A percentile compares a stretch with the other conserved stretches of the same genome.
phyloP scores from a whole-genome alignment of 352 stramenopile species.

The Pythium dissotocum region DNA sequence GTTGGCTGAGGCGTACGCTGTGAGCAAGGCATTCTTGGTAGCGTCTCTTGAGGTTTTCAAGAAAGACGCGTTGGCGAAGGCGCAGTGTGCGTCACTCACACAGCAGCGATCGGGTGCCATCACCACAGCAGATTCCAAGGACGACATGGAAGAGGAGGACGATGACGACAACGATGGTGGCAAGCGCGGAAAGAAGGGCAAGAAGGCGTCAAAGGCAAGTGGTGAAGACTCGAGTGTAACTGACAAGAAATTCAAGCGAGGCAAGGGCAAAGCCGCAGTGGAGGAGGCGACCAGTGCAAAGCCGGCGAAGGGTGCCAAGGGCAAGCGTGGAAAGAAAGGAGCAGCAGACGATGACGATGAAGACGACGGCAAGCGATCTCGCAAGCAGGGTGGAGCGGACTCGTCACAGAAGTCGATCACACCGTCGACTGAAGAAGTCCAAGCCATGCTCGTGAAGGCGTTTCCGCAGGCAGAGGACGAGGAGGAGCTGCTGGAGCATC shows the following conservation, averaged over 20 bases:
- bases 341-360: constrained; percentile 21
- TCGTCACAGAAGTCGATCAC: constrained; percentile 41
- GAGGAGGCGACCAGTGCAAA: constrained; percentile 36
- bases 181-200: constrained; percentile 39
- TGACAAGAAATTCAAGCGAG: constrained; percentile 47
- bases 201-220: constrained; percentile 24
- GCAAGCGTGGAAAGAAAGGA: constrained; percentile 53
- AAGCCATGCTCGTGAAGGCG: constrained; percentile 44
- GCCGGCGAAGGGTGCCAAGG: constrained; percentile 40
- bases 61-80: constrained; percentile 49
- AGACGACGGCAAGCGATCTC: background rate
- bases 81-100: constrained; percentile 34
- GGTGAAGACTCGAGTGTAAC: constrained; percentile 11
- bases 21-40: constrained; percentile 61
- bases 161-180: constrained; percentile 42
- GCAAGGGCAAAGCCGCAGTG: constrained; percentile 35
- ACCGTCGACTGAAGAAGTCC: constrained; percentile 44
- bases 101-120: constrained; percentile 30
- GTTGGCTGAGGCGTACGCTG: constrained; percentile 59
- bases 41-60: constrained; percentile 47
- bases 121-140: constrained; percentile 7
- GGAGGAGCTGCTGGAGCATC: constrained; percentile 60
- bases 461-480: constrained; percentile 63
- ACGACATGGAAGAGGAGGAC: constrained; percentile 35
- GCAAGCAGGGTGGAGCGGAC: constrained; percentile 34